Evolutionary conservation across 208 protist species (phyloP).

Genomic region (Acanthamoeba healyi): DNA sequence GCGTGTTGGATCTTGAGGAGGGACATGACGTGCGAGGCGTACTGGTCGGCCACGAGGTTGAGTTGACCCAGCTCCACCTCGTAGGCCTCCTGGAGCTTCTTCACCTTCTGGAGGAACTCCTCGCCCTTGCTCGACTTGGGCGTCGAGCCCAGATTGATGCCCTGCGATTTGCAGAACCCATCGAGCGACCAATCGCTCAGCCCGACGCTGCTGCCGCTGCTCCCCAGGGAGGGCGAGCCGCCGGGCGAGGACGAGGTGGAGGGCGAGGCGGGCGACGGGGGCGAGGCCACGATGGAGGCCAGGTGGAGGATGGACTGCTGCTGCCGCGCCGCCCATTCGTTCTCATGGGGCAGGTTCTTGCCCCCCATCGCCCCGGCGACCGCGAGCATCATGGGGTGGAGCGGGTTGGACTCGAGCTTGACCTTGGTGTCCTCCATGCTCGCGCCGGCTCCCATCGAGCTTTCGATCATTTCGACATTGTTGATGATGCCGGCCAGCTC

Average conservation of each 20-base stretch:
- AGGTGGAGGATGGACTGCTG: conserved; percentile 31
- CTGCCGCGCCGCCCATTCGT: conserved; percentile 4
- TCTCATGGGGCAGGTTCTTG: conserved; percentile 8
- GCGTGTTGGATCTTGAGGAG: not conserved
- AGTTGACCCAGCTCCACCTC: conserved; percentile 3
- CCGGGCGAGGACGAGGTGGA: not conserved
- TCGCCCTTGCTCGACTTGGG: conserved; percentile 16
- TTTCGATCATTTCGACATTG: conserved; percentile 25
- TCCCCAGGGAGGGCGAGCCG: not conserved
- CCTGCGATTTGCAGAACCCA: conserved; percentile 36
- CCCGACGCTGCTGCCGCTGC: not conserved
- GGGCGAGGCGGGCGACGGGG: not conserved
- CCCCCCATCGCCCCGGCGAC: not conserved
- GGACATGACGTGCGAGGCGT: not conserved
- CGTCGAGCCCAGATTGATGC: not conserved
- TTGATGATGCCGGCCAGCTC: conserved; percentile 21
- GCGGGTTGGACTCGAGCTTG: not conserved
- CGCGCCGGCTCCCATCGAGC: not conserved
- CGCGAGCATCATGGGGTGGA: not conserved
- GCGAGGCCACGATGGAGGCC: not conserved
- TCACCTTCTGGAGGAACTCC: conserved; percentile 42
- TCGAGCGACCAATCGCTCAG: conserved; percentile 17
- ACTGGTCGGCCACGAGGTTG: conserved; percentile 38
- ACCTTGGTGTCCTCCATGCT: not conserved
- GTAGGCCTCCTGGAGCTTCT: conserved; percentile 37